Evolutionary conservation across 1,284 basidiomycete genomes (phyloP).

Genomic region (Anthracocystis setariae): DNA sequence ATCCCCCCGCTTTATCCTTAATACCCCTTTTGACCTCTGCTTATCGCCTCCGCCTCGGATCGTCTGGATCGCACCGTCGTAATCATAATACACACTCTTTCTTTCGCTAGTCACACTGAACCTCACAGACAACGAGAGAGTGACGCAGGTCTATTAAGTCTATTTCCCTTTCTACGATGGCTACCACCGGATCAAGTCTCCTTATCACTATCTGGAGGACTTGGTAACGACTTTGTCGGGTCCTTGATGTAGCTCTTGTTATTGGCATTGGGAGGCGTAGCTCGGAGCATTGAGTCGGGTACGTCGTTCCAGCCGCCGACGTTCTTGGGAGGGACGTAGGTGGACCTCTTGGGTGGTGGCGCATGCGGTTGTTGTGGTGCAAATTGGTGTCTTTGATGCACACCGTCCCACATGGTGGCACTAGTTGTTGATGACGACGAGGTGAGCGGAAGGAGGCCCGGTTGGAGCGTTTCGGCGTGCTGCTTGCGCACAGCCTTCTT

Average conservation of each 20-base stretch:
- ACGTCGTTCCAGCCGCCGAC: slow-evolving; percentile 39
- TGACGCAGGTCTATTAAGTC: background rate
- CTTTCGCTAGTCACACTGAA: no score
- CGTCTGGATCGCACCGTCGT: no score
- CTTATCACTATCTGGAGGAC: slow-evolving; percentile 47
- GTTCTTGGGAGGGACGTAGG: slow-evolving; percentile 3
- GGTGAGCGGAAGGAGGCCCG: slow-evolving; percentile 15
- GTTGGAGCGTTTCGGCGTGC: background rate
- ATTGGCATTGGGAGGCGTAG: no score
- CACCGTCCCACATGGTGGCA: background rate
- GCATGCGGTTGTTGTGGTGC: slow-evolving; percentile 1
- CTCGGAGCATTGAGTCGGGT: slow-evolving; percentile 10
- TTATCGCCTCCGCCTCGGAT: no score
- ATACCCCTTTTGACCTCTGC: no score
- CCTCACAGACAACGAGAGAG: no score
- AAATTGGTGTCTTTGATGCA: slow-evolving; percentile 1
- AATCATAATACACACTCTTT: no score
- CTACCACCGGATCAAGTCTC: slow-evolving; percentile 3
- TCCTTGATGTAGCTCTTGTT: slow-evolving; percentile 35
- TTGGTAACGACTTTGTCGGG: slow-evolving; percentile 37
- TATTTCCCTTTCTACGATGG: background rate
- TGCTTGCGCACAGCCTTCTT: slow-evolving; percentile 21
- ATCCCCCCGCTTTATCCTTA: no score
- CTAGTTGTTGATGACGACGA: background rate
- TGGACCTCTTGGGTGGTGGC: background rate